Evolutionary conservation across 345 rosid genomes (phyloP).

Genomic region (Raphanus raphanistrum): DNA sequence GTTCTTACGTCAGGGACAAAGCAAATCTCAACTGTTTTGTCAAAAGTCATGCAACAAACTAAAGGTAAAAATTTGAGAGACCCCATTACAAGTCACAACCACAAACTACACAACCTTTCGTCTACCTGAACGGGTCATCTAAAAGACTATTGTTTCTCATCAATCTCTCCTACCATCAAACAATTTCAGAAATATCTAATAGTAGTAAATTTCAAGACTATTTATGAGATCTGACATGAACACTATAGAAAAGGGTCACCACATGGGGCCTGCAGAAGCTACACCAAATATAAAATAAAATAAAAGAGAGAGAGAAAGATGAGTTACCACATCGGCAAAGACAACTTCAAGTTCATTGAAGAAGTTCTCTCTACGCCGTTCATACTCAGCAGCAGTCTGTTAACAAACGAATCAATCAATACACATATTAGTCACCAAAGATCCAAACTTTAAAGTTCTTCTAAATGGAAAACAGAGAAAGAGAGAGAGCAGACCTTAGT

Average conservation of each 20-base stretch:
- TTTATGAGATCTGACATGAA: background rate
- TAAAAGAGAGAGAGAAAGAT: background rate
- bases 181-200: background rate
- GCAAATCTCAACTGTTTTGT: conserved; percentile 15
- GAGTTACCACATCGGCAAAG: conserved; percentile 86
- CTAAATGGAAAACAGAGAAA: no score
- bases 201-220: background rate
- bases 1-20: conserved; percentile 11
- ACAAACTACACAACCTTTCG: conserved; percentile 27
- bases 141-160: conserved; percentile 6
- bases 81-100: conserved; percentile 21
- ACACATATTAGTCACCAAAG: background rate
- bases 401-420: conserved; percentile 1
- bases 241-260: background rate
- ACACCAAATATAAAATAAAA: background rate
- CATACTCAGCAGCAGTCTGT: conserved; percentile 96
- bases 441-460: background rate
- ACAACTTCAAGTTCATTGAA: conserved; percentile 94
- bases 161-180: conserved; percentile 14
- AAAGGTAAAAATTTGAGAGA: conserved; percentile 18
- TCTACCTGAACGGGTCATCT: conserved; percentile 9
- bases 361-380: conserved; percentile 83
- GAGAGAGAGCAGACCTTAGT: conserved; percentile 59
- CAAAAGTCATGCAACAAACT: conserved; percentile 19
- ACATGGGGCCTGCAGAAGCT: background rate